Evolutionary conservation across 179 eudicot genomes (phyloP).

Genomic region (Camellia oleifera): DNA sequence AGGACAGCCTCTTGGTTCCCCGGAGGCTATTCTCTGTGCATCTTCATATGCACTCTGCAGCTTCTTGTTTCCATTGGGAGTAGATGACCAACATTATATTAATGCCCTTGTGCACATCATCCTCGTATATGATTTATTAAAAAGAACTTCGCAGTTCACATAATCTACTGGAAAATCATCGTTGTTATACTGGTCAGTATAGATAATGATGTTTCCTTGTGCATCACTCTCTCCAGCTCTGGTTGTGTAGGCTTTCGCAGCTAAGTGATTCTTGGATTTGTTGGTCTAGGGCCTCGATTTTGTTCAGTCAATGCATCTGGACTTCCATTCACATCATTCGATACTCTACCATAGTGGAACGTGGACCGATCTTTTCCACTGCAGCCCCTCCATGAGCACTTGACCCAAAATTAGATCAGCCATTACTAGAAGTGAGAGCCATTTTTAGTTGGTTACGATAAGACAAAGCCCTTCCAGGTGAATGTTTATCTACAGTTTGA

Average conservation of each 20-base stretch:
- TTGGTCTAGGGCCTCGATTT: constrained; percentile 63
- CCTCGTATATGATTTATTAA: constrained; percentile 95
- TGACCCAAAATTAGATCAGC: constrained; percentile 48
- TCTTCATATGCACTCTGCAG: constrained; percentile 74
- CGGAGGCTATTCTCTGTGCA: constrained; percentile 64
- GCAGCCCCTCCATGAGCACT: constrained; percentile 35
- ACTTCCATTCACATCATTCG: constrained; percentile 37
- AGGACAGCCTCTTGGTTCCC: constrained; percentile 69
- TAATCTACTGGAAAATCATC: constrained; percentile 61
- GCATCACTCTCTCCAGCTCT: constrained; percentile 63
- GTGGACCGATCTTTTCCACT: constrained; percentile 49
- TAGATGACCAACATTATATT: constrained; percentile 91
- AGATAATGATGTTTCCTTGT: constrained; percentile 72
- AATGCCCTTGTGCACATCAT: constrained; percentile 93
- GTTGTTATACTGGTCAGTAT: constrained; percentile 64
- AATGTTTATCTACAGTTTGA: constrained; percentile 35
- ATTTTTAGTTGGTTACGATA: constrained; percentile 41
- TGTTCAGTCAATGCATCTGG: constrained; percentile 59
- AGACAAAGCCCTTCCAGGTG: constrained; percentile 41
- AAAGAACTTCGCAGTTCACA: constrained; percentile 71
- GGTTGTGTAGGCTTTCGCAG: constrained; percentile 69
- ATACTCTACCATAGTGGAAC: constrained; percentile 28
- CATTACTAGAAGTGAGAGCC: constrained; percentile 40
- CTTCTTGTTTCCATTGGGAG: constrained; percentile 89
- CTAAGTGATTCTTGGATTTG: constrained; percentile 51